These are phyloP conservation scores for Lachancea thermotolerans DNA, from an alignment of 805 yeast species.

Conservation along the genomic window DNA sequence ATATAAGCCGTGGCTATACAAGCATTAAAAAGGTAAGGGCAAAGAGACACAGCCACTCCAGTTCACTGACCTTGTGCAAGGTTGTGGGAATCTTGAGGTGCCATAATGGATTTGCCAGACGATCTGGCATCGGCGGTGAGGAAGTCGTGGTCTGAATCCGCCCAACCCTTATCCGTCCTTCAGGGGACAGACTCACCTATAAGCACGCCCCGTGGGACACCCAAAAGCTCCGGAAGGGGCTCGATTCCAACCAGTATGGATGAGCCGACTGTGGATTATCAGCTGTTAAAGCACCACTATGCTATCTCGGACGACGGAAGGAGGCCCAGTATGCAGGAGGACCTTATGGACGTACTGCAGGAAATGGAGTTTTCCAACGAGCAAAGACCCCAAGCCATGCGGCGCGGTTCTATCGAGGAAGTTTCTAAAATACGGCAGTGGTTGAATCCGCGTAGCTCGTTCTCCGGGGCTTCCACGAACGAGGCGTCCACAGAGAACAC, in stretches of 20 bases:
- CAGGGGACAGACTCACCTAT: conserved; percentile 6
- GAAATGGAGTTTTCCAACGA: conserved; percentile 4
- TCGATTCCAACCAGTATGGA: conserved; percentile 1
- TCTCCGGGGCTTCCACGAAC: conserved; percentile 24
- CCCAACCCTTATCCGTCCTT: not conserved
- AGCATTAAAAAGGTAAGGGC: too few species aligned
- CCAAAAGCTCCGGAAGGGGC: conserved; percentile 1
- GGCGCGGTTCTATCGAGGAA: conserved; percentile 29
- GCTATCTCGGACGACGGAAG: conserved; percentile 6
- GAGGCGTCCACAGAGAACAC: conserved; percentile 12
- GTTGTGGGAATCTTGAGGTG: not conserved
- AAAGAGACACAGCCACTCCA: too few species aligned
- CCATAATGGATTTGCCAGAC: conserved; percentile 13
- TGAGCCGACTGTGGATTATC: conserved; percentile 3
- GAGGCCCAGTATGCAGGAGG: conserved; percentile 3
- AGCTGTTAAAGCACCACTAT: conserved; percentile 8
- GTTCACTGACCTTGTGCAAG: not conserved
- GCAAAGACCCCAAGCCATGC: conserved; percentile 7
- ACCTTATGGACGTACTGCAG: conserved; percentile 1
- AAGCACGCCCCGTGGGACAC: conserved; percentile 7
- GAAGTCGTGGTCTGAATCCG: conserved; percentile 29
- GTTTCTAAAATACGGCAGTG: conserved; percentile 29
- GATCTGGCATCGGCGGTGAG: conserved; percentile 29
- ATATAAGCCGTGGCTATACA: not conserved
- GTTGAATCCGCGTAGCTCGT: conserved; percentile 32